Conservation (phyloP, 306 rosid genomes). For the Astragalus membranaceus region DNA sequence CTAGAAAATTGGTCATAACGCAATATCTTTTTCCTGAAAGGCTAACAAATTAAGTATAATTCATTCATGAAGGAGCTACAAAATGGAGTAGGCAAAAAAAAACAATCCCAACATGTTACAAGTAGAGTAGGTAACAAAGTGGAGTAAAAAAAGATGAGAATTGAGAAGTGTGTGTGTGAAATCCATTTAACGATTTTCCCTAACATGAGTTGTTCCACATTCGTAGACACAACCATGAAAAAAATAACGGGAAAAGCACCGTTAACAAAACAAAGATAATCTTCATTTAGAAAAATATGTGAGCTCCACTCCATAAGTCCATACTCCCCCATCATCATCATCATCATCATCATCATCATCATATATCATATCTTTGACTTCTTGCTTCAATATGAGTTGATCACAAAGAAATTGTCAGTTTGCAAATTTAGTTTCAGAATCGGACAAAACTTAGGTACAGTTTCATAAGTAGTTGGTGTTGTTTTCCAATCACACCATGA, state of each 20-base stretch:
- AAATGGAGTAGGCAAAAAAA: slow-evolving; percentile 6
- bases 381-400: slow-evolving; percentile 19
- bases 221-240: slow-evolving; percentile 70
- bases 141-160: slow-evolving; percentile 25
- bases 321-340: background rate
- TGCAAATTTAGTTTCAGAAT: too few species aligned
- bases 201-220: slow-evolving; percentile 59
- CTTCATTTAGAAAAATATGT: slow-evolving; percentile 25
- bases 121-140: slow-evolving; percentile 21
- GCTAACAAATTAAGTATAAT: slow-evolving; percentile 20
- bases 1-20: background rate
- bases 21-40: background rate
- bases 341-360: background rate
- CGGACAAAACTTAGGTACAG: too few species aligned
- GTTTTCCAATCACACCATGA: too few species aligned
- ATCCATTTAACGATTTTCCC: slow-evolving; percentile 28
- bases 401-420: slow-evolving; percentile 1
- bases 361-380: slow-evolving; percentile 5
- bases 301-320: slow-evolving; percentile 24
- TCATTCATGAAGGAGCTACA: slow-evolving; percentile 26
- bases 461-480: too few species aligned
- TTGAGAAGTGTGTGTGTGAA: slow-evolving; percentile 26
- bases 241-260: slow-evolving; percentile 36
- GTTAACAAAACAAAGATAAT: slow-evolving; percentile 34
- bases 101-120: slow-evolving; percentile 42